phyloP scores from a whole-genome alignment of 2,329 filamentous ascomycete genomes.

The Neopestalotiopsis rosae region DNA sequence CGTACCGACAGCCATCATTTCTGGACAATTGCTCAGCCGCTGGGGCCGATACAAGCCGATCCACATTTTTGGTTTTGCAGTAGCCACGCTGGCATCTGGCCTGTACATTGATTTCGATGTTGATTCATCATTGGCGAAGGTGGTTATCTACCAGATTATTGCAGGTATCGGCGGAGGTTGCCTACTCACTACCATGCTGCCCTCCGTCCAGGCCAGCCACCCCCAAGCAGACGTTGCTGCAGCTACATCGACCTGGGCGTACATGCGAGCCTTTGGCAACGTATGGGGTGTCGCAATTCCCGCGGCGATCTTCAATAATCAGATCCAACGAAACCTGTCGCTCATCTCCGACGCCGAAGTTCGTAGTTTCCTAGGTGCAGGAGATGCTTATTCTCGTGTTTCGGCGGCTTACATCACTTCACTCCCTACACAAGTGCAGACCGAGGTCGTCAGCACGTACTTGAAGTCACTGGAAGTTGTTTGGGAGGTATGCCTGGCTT shows the following conservation, averaged over 20 bases:
- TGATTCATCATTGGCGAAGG: too few relatives aligned
- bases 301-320: not conserved
- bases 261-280: not conserved
- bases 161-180: not conserved
- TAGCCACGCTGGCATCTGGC: not conserved
- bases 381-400: not conserved
- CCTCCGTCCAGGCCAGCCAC: not conserved
- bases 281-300: constrained; percentile 13
- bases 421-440: not conserved
- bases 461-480: not conserved
- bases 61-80: not conserved
- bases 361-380: not conserved
- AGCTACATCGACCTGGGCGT: not conserved
- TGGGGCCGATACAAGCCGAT: not conserved
- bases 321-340: not conserved
- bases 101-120: not conserved
- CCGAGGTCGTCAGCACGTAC: not conserved
- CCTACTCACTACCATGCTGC: not conserved
- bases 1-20: not conserved
- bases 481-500: not conserved
- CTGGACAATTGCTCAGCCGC: not conserved
- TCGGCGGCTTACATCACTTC: not conserved
- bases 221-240: not conserved
- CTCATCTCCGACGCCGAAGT: not conserved
- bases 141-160: not conserved